Percentiles rank a stretch among this genome's conserved stretches.
Evolutionary conservation across 306 rosid species (phyloP).

Genomic region (Glycyrrhiza uralensis): DNA sequence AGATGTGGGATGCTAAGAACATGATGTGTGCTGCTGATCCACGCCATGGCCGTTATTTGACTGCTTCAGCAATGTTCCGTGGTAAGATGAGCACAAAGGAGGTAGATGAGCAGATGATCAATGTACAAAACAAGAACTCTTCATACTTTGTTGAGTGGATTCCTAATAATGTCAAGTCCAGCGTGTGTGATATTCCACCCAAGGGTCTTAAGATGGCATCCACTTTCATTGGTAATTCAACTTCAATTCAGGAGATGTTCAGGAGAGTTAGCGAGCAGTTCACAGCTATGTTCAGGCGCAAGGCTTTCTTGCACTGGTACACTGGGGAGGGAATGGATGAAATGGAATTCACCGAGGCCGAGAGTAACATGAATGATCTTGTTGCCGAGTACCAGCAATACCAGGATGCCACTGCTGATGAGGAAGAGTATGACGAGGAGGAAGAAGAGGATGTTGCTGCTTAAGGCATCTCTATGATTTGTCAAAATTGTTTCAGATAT

Average conservation of each 20-base stretch:
- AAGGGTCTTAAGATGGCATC: constrained; percentile 54
- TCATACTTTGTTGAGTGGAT: constrained; percentile 61
- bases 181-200: constrained; percentile 54
- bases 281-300: constrained; percentile 60
- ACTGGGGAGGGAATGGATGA: constrained; percentile 59
- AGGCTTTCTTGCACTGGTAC: constrained; percentile 62
- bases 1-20: constrained; percentile 56
- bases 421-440: constrained; percentile 44
- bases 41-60: constrained; percentile 54
- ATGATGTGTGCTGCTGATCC: constrained; percentile 63
- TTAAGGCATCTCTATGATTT: constrained; percentile 14
- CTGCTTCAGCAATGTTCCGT: constrained; percentile 55
- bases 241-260: constrained; percentile 56
- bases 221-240: constrained; percentile 49
- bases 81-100: constrained; percentile 61
- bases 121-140: constrained; percentile 56
- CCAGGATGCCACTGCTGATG: constrained; percentile 52
- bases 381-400: constrained; percentile 54
- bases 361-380: constrained; percentile 56
- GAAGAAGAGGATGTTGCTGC: constrained; percentile 39
- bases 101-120: constrained; percentile 53
- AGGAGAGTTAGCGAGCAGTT: constrained; percentile 56
- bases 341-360: constrained; percentile 57
- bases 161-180: constrained; percentile 47
- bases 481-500: constrained; percentile 27